Conservation (phyloP, 2,329 filamentous ascomycete species). For the Aspergillus ochraceoroseus region DNA sequence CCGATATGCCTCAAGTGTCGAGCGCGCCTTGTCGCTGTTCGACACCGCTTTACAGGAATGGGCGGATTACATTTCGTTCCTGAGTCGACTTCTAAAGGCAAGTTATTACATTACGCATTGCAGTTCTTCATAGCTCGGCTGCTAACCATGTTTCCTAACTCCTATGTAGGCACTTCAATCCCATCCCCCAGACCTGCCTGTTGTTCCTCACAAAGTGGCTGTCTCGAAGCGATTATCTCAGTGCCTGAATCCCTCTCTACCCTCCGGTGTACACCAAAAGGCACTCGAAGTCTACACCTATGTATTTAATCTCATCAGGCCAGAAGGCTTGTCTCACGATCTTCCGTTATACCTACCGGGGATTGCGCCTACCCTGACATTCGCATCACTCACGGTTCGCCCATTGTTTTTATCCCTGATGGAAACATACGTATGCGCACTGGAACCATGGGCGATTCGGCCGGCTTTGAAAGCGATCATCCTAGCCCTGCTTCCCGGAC, state of each 20-base stretch:
- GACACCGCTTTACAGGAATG: conserved; percentile 94
- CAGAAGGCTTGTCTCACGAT: conserved; percentile 72
- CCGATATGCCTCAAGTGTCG: conserved; percentile 82
- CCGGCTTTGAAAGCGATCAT: conserved; percentile 88
- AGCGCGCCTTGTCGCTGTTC: conserved; percentile 81
- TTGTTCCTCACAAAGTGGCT: conserved; percentile 73
- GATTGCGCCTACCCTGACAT: conserved; percentile 81
- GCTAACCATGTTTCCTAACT: background rate
- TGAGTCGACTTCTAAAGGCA: conserved; percentile 86
- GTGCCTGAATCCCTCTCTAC: conserved; percentile 87
- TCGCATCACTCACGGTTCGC: conserved; percentile 87
- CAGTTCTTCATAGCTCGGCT: background rate
- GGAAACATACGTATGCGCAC: conserved; percentile 69
- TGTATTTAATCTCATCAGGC: conserved; percentile 79
- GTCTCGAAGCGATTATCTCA: conserved; percentile 90
- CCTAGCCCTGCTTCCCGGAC: conserved; percentile 77
- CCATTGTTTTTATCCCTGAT: conserved; percentile 79
- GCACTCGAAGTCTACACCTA: conserved; percentile 88
- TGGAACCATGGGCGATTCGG: conserved; percentile 67
- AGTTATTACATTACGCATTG: too few species aligned
- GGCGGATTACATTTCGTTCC: conserved; percentile 98
- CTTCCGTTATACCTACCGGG: conserved; percentile 86
- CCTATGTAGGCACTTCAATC: conserved; percentile 71
- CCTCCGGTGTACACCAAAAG: conserved; percentile 96
- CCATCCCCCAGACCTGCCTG: conserved; percentile 64